Percentiles rank a stretch among this genome's conserved stretches.
phyloP scores from a whole-genome alignment of 2,329 filamentous ascomycete genomes.

The Chaetomiaceae sp. region DNA sequence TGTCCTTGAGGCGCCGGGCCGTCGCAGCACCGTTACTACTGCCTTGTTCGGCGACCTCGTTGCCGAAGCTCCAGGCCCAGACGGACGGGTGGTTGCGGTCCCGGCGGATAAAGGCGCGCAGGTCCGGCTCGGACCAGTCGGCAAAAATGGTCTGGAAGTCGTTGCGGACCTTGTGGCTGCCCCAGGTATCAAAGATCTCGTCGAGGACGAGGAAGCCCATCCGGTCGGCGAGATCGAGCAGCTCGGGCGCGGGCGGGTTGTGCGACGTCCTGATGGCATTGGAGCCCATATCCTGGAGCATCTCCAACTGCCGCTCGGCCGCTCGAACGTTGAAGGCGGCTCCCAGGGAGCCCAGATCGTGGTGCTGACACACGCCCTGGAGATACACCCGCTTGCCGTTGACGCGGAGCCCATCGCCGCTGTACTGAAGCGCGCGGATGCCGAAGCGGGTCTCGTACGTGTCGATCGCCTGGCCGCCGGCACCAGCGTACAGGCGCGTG shows the following conservation, averaged over 20 bases:
- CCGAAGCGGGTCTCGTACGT: slow-evolving; percentile 49
- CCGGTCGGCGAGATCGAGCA: slow-evolving; percentile 46
- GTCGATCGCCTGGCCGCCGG: slow-evolving; percentile 27
- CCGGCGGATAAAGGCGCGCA: slow-evolving; percentile 48
- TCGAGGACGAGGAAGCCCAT: slow-evolving; percentile 49
- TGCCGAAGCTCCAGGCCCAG: slow-evolving; percentile 50
- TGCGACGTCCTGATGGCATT: slow-evolving; percentile 50
- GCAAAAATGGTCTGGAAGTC: slow-evolving; percentile 50
- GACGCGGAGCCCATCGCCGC: slow-evolving; percentile 32
- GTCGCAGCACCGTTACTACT: slow-evolving; percentile 31
- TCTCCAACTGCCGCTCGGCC: slow-evolving; percentile 44
- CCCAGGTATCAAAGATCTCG: slow-evolving; percentile 52
- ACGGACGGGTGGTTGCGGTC: slow-evolving; percentile 54
- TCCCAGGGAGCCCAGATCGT: slow-evolving; percentile 48
- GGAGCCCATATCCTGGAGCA: slow-evolving; percentile 46
- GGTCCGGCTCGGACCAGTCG: slow-evolving; percentile 51
- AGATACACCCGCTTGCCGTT: slow-evolving; percentile 44
- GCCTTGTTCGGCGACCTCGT: slow-evolving; percentile 49
- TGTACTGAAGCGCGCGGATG: slow-evolving; percentile 35
- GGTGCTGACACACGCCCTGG: slow-evolving; percentile 48
- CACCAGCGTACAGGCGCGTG: slow-evolving; percentile 37
- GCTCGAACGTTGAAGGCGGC: slow-evolving; percentile 48
- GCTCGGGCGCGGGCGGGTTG: slow-evolving; percentile 49
- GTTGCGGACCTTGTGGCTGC: slow-evolving; percentile 40
- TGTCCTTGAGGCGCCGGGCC: slow-evolving; percentile 37